These are phyloP conservation scores for Peniophora sp. DNA, from an alignment of 1,284 basidiomycete species.

Conservation along the genomic window DNA sequence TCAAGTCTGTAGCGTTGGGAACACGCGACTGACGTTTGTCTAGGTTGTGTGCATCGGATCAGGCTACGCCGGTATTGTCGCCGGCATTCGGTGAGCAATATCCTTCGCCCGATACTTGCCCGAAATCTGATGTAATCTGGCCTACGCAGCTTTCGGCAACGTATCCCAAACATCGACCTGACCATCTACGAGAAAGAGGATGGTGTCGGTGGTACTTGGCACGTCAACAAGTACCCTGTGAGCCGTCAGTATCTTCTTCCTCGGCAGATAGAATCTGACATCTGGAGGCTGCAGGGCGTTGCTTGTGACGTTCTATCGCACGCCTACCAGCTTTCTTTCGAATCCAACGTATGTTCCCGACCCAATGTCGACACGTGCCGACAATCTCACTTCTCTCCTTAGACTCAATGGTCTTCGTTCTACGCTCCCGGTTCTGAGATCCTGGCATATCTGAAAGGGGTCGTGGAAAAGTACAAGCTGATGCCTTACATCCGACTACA, in stretches of 20 bases:
- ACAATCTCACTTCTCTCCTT: too few species aligned
- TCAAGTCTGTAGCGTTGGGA: background rate
- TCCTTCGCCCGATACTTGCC: background rate
- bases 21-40: conserved; percentile 27
- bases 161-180: conserved; percentile 3
- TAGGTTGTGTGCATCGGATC: conserved; percentile 43
- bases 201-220: conserved; percentile 4
- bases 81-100: conserved; percentile 37
- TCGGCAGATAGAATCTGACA: conserved; percentile 11
- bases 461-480: conserved; percentile 49
- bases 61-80: conserved; percentile 45
- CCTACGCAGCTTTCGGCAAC: background rate
- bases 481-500: conserved; percentile 39
- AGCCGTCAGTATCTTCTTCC: background rate
- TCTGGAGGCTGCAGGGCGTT: conserved; percentile 39
- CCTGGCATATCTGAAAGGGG: conserved; percentile 35
- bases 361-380: background rate
- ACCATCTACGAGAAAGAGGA: conserved; percentile 7
- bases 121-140: conserved; percentile 3
- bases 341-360: conserved; percentile 29
- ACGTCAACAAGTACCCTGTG: conserved; percentile 3
- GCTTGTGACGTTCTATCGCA: conserved; percentile 48
- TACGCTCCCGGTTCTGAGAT: conserved; percentile 51
- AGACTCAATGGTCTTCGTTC: conserved; percentile 50
- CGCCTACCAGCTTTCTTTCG: conserved; percentile 47